These are phyloP conservation scores for Dactylellina cionopaga DNA, from an alignment of 2,329 filamentous ascomycete genomes.

Conservation along the genomic window DNA sequence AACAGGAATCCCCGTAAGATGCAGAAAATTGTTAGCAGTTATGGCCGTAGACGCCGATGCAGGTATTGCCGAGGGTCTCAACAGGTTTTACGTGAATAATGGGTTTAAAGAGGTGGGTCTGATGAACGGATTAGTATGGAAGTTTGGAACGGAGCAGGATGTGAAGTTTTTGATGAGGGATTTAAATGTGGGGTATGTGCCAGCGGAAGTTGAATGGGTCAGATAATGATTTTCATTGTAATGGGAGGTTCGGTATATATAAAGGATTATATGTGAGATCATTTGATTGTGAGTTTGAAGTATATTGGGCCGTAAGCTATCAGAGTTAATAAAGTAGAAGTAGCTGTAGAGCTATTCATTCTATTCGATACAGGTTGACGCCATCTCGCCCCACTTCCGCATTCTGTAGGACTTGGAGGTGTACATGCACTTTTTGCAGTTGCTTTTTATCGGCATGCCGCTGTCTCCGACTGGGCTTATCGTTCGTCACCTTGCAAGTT, in stretches of 20 bases:
- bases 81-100: conserved; percentile 15
- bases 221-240: not conserved
- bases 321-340: not conserved
- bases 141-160: conserved; percentile 29
- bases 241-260: not conserved
- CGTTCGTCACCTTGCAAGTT: no score
- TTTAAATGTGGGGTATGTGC: conserved; percentile 13
- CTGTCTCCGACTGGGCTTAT: no score
- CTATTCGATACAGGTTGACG: no score
- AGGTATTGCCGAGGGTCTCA: not conserved
- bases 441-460: no score
- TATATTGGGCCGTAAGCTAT: not conserved
- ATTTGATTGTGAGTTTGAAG: no score
- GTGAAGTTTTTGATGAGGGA: conserved; percentile 24
- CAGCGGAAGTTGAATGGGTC: not conserved
- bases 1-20: conserved; percentile 17
- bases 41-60: conserved; percentile 29
- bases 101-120: conserved; percentile 20
- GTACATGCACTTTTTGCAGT: no score
- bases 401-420: no score
- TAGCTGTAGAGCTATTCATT: not conserved
- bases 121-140: conserved; percentile 22
- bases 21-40: conserved; percentile 23
- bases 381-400: no score
- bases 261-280: no score